phyloP scores from a whole-genome alignment of 305 asterid genomes.

The Fraxinus paxiana region DNA sequence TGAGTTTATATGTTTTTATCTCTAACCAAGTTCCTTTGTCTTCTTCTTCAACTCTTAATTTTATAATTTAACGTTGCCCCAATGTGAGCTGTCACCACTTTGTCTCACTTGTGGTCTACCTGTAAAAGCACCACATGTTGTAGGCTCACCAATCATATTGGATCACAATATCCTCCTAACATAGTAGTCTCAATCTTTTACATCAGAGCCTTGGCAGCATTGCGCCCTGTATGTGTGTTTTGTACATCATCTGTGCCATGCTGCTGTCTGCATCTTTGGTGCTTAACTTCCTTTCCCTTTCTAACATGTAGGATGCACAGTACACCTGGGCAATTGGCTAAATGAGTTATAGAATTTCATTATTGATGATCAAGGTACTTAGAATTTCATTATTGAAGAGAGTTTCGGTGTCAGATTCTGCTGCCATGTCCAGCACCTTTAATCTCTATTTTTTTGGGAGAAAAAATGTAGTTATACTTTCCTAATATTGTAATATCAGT shows the following conservation, averaged over 20 bases:
- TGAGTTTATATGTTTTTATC: constrained; percentile 13
- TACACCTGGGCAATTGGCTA: too few relatives aligned
- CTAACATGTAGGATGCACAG: too few relatives aligned
- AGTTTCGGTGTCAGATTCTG: too few relatives aligned
- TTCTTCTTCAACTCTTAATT: background rate
- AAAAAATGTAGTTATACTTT: too few relatives aligned
- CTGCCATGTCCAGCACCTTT: too few relatives aligned
- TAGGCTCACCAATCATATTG: background rate
- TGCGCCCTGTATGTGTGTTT: background rate
- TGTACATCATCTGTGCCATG: background rate
- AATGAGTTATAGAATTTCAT: too few relatives aligned
- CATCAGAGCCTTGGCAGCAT: background rate
- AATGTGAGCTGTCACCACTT: background rate
- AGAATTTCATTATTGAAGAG: too few relatives aligned
- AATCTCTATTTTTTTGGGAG: too few relatives aligned
- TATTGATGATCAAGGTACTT: too few relatives aligned
- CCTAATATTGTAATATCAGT: too few relatives aligned
- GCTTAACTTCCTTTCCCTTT: background rate
- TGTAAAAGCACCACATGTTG: background rate
- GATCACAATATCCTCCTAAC: background rate
- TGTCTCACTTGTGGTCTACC: background rate
- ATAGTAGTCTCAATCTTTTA: background rate
- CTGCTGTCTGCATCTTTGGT: background rate
- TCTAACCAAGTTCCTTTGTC: constrained; percentile 1
- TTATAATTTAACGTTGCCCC: background rate